Base-by-base conservation (phyloP, 2,329 filamentous ascomycete genomes). In the Diatrype stigma region DNA sequence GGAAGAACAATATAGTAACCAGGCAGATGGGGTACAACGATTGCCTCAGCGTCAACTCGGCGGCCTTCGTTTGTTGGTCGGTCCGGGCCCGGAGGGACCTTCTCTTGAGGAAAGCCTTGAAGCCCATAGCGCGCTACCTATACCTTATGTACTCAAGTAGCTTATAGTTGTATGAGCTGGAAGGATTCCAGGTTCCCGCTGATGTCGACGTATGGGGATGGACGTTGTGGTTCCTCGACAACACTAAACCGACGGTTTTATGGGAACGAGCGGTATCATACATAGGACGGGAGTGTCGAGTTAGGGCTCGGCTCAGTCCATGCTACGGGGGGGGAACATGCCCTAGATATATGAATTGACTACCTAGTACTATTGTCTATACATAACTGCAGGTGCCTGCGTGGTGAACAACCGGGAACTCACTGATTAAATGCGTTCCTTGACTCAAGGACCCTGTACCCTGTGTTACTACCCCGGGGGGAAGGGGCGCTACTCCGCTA, bases 1-100 rank as follows among this genome's bases (percentile, higher is more conserved):
- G 74, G 64, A 86, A 85, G 70, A 85, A 86, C 1, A 86, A 68
- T 45, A 84, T 71, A 0, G 82, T 86, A 47, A 89, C 86, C 4
- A 90, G 75, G 49, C 73, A 72, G 44, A 89, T 76, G 3, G 86
- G 87, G 58, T 80, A 79, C 48, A 90, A 74, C 12, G 85, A 89
- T 61, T 87, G 76, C 48, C 82, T 74, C 28, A 89, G 65, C 0
- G 84, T 88, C 55, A 90, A 72, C 65, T 87, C 77, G n/a, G 79
- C 74, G 19, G 79, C 79, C 21, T 69, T 73, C 3, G 79, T 82
- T 49, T 77, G 69, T 60, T 73, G 67, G 50, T 72, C 68, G 54
- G 75, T 71, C 34, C 62, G 65, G 32, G 67, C 63, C 48, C 53
- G 60, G 35, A 68, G 71, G 42, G 75, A 74, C 37, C 74, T 70